Evolutionary conservation across 1,139 yeast genomes (phyloP), one percentile per base, ranked within the genome.

Genomic region (Yamadazyma trypodendri): DNA sequence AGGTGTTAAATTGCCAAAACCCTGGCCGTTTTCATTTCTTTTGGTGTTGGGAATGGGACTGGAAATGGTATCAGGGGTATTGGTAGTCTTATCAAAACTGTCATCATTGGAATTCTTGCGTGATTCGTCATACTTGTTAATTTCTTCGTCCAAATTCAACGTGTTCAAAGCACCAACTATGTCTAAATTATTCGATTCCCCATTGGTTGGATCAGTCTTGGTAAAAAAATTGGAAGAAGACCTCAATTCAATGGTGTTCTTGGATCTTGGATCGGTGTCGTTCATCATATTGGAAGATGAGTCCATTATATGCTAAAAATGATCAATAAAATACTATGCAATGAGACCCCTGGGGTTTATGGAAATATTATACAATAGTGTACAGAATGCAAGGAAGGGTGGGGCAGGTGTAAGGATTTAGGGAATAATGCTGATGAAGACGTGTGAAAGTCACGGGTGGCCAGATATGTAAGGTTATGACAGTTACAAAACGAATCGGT

Each of bases 101-200:
- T 34, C 31, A 16, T 35, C 36, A 20, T 29, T 36, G 12, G 31
- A 10, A 13, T 33, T 33, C 24, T 35, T 36, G 23, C 37, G 38
- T 24, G 31, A 36, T 10, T 37, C 39, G 31, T 41, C 45, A 30
- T 39, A 43, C 31, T 41, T 39, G 27, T 30, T 34, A 22, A 45
- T 39, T 13, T 66, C 74, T 20, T 62, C 73, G 41, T 68, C 73
- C 42, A 69, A 57, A 46, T 68, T 62, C 32, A 70, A 58, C 34
- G 60, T 66, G 30, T 63, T 64, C 30, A 69, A 54, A 7, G 75
- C 72, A 6, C 71, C 74, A 24, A 69, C 73, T 28, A 69, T 65
- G 41, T 68, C 75, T 46, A 68, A 58, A 31, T 58, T 56, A 34
- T 51, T 46, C 12, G 63, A 60, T 27, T 55, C 38, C 12, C 18